Evolutionary conservation across 1,284 basidiomycete species (phyloP).

Genomic region (Trichosporon coremiiforme): DNA sequence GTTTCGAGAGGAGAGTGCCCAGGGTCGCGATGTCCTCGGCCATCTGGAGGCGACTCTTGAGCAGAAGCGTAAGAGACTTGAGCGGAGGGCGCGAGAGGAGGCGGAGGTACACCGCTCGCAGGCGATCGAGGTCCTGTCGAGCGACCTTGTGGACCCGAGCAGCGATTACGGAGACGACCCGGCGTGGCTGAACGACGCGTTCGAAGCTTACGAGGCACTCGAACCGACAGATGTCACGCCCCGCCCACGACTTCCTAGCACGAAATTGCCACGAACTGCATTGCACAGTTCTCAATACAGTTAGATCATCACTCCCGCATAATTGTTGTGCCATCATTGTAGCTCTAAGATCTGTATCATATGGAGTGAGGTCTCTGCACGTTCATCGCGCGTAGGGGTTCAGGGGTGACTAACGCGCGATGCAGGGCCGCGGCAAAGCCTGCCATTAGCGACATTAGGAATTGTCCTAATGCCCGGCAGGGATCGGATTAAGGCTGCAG

Average conservation of each 20-base stretch:
- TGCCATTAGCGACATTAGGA: background rate
- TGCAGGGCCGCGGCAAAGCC: background rate
- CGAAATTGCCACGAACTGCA: background rate
- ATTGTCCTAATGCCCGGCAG: background rate
- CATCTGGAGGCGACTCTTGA: background rate
- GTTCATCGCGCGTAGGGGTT: background rate
- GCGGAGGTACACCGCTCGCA: background rate
- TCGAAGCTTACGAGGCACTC: background rate
- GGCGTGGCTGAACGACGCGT: conserved; percentile 8
- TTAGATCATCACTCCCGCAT: background rate
- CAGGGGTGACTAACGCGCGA: background rate
- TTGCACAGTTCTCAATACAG: background rate
- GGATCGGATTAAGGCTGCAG: background rate
- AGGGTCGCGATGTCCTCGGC: conserved; percentile 19
- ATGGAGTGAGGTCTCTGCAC: background rate
- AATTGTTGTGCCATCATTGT: conserved; percentile 17
- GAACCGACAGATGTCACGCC: background rate
- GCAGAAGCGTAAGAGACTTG: conserved; percentile 12
- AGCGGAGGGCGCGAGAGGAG: conserved; percentile 16
- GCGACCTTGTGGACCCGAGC: conserved; percentile 2
- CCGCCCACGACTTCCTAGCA: background rate
- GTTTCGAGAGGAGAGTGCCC: conserved; percentile 33
- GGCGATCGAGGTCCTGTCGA: conserved; percentile 7
- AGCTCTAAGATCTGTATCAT: conserved; percentile 10
- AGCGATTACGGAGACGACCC: conserved; percentile 9